Percentiles rank a stretch among this genome's conserved stretches.
These are phyloP conservation scores for Prunus armeniaca DNA, from an alignment of 306 rosid genomes.

Conservation along the genomic window DNA sequence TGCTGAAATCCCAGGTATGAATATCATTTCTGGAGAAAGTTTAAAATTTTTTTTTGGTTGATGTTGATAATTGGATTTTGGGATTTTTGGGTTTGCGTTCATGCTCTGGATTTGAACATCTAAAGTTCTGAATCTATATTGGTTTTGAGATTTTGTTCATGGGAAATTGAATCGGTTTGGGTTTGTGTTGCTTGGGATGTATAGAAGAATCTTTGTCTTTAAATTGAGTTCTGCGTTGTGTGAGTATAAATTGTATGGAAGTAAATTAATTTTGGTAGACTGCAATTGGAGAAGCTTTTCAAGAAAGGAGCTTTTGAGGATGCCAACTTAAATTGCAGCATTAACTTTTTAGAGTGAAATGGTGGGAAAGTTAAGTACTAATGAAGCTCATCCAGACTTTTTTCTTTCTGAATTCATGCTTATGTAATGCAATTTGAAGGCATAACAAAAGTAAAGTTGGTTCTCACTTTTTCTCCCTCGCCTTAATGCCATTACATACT, in stretches of 20 bases:
- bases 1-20: conserved; percentile 38
- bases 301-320: not conserved
- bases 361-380: not conserved
- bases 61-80: not conserved
- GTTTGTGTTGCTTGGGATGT: not conserved
- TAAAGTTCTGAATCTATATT: not conserved
- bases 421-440: not conserved
- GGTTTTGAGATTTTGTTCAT: not conserved
- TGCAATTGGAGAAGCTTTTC: not conserved
- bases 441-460: not conserved
- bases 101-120: not conserved
- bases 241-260: not conserved
- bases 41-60: not conserved
- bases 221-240: not conserved
- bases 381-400: not conserved
- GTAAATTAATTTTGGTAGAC: not conserved
- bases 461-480: not conserved
- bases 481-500: not conserved
- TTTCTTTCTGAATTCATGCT: not conserved
- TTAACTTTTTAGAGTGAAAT: not conserved
- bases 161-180: not conserved
- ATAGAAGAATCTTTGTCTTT: too few species aligned
- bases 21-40: not conserved
- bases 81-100: not conserved
- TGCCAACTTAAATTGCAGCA: not conserved